Percentiles rank a stretch among this genome's conserved stretches.
These are phyloP conservation scores for Byssoonygena ceratinophila DNA, from an alignment of 2,329 filamentous ascomycete species.

Conservation along the genomic window DNA sequence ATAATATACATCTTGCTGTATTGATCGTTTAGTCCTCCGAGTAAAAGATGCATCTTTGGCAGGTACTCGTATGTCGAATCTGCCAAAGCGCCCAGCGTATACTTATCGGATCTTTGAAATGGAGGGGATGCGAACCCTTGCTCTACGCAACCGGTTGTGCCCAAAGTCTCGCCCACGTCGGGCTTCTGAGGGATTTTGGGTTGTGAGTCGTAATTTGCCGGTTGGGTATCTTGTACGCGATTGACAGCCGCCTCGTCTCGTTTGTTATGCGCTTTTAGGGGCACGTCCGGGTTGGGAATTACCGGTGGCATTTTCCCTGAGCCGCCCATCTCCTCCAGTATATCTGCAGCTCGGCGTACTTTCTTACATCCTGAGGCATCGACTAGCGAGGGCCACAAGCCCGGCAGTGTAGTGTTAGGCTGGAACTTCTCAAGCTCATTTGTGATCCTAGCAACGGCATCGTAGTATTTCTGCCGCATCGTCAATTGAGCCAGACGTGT, in stretches of 20 bases:
- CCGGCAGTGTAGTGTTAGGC: conserved; percentile 28
- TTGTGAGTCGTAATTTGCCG: conserved; percentile 17
- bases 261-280: conserved; percentile 1
- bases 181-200: conserved; percentile 8
- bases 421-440: conserved; percentile 29
- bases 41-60: conserved; percentile 58
- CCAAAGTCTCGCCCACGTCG: conserved; percentile 11
- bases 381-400: conserved; percentile 42
- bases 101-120: conserved; percentile 27
- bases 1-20: conserved; percentile 64
- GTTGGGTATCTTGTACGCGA: conserved; percentile 16
- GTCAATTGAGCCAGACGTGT: conserved; percentile 34
- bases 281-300: neutral
- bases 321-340: conserved; percentile 21
- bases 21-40: conserved; percentile 55
- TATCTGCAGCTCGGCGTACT: conserved; percentile 12
- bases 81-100: conserved; percentile 45
- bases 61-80: conserved; percentile 51
- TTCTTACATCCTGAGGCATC: conserved; percentile 66
- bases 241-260: neutral
- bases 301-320: conserved; percentile 12
- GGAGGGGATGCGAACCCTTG: conserved; percentile 33
- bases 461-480: conserved; percentile 30
- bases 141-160: conserved; percentile 28
- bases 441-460: conserved; percentile 30